Evolutionary conservation across 1,139 yeast species (phyloP).

Genomic region (Blastobotrys persicus): DNA sequence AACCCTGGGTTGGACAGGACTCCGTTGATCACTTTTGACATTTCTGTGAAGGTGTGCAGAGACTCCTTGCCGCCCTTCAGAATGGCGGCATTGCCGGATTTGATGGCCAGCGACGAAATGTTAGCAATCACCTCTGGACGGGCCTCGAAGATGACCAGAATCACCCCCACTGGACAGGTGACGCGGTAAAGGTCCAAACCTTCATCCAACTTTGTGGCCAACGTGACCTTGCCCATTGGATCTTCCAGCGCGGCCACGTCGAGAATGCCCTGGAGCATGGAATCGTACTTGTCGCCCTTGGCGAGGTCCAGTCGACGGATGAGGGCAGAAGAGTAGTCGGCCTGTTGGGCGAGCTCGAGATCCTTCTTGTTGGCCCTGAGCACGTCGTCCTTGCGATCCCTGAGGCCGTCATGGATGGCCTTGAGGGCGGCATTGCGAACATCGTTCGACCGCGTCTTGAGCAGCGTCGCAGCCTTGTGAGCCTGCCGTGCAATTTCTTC

Average conservation of each 20-base stretch:
- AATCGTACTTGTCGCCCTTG: conserved; percentile 78
- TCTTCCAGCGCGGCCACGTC: conserved; percentile 88
- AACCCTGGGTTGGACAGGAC: conserved; percentile 48
- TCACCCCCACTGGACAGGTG: conserved; percentile 92
- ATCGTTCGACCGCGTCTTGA: conserved; percentile 72
- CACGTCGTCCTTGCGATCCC: conserved; percentile 56
- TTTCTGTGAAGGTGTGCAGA: conserved; percentile 72
- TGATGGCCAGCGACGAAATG: conserved; percentile 90
- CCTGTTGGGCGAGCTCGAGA: conserved; percentile 61
- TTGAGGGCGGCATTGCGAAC: conserved; percentile 72
- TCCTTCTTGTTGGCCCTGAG: conserved; percentile 73
- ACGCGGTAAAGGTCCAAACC: conserved; percentile 77
- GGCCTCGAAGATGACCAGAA: conserved; percentile 89
- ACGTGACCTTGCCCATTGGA: conserved; percentile 82
- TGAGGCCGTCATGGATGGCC: conserved; percentile 67
- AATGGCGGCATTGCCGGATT: conserved; percentile 89
- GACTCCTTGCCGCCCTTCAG: conserved; percentile 97
- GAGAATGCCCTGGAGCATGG: conserved; percentile 90
- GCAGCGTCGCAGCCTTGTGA: conserved; percentile 69
- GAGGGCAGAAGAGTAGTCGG: conserved; percentile 63
- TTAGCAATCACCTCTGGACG: conserved; percentile 99
- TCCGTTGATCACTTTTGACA: conserved; percentile 67
- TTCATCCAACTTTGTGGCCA: conserved; percentile 83
- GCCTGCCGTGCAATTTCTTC: conserved; percentile 79
- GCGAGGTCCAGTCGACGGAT: conserved; percentile 81